Conservation (phyloP, 352 stramenopile genomes). For the Blastocystis sp. region DNA sequence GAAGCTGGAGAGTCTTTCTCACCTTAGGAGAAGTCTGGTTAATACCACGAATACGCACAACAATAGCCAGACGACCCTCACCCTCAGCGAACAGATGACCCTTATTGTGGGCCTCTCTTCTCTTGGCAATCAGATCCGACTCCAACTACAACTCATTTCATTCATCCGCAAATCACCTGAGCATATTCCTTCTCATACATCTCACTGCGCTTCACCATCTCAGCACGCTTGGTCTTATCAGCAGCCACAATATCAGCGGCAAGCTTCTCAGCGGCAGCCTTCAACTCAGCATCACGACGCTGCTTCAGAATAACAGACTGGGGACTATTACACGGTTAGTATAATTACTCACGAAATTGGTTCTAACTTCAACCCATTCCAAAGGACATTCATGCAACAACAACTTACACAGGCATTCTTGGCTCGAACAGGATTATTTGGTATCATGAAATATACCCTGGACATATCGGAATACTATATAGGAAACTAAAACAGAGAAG, state of each 20-base stretch:
- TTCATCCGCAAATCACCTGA: too few species aligned
- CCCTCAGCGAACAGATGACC: slow-evolving; percentile 86
- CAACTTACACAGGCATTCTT: slow-evolving; percentile 29
- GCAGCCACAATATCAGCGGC: too few species aligned
- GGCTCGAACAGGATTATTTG: slow-evolving; percentile 23
- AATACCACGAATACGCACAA: slow-evolving; percentile 96
- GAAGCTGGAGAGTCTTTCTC: too few species aligned
- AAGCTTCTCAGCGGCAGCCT: too few species aligned
- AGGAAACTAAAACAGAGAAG: too few species aligned
- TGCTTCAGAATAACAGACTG: slow-evolving; percentile 60
- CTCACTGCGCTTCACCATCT: too few species aligned
- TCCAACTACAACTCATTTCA: too few species aligned
- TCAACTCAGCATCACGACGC: slow-evolving; percentile 32
- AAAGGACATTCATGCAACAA: neutral
- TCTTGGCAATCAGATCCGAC: too few species aligned
- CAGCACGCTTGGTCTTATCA: too few species aligned
- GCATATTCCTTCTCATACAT: too few species aligned
- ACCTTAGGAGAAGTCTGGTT: slow-evolving; percentile 69
- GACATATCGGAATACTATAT: too few species aligned
- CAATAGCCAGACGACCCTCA: slow-evolving; percentile 85
- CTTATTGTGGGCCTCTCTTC: too few species aligned
- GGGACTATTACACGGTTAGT: slow-evolving; percentile 2
- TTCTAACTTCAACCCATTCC: neutral
- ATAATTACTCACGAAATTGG: neutral
- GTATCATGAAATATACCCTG: neutral